Conservation (phyloP, 495 filamentous ascomycete genomes). For the Daldinia grandis region DNA sequence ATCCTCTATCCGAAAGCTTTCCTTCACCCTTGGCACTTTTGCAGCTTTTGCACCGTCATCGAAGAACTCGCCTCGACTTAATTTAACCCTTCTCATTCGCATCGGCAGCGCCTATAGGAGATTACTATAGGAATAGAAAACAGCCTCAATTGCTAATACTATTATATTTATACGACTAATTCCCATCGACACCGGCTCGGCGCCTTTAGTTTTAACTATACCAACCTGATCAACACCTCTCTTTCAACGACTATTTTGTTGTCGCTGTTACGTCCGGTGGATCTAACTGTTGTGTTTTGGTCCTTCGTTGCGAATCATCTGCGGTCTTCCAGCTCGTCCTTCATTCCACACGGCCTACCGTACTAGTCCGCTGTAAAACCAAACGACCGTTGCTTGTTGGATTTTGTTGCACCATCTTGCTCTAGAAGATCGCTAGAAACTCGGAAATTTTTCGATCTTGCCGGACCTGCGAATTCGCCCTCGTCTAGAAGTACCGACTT, state of each 20-base stretch:
- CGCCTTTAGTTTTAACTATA: constrained; percentile 17
- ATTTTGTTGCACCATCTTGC: constrained; percentile 29
- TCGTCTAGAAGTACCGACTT: background rate
- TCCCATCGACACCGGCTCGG: constrained; percentile 5
- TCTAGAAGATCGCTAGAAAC: constrained; percentile 38
- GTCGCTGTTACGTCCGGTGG: constrained; percentile 29
- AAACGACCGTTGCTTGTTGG: constrained; percentile 28
- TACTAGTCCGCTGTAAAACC: constrained; percentile 36
- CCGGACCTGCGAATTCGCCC: background rate
- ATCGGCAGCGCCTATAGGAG: background rate
- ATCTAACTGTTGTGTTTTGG: constrained; percentile 33
- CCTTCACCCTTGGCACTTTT: background rate
- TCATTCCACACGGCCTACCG: constrained; percentile 36
- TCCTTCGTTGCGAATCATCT: constrained; percentile 30
- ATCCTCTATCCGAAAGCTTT: constrained; percentile 19
- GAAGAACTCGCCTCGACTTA: constrained; percentile 9
- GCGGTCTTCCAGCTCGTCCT: constrained; percentile 32
- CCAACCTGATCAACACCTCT: constrained; percentile 15
- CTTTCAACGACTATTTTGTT: constrained; percentile 13
- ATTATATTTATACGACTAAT: constrained; percentile 14
- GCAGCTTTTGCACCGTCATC: constrained; percentile 3
- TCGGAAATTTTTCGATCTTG: background rate
- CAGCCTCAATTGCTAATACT: constrained; percentile 22
- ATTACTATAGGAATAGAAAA: background rate
- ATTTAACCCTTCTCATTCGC: constrained; percentile 5